Evolutionary conservation across 768 basidiomycete genomes (phyloP).

Genomic region (Mycena rosella): DNA sequence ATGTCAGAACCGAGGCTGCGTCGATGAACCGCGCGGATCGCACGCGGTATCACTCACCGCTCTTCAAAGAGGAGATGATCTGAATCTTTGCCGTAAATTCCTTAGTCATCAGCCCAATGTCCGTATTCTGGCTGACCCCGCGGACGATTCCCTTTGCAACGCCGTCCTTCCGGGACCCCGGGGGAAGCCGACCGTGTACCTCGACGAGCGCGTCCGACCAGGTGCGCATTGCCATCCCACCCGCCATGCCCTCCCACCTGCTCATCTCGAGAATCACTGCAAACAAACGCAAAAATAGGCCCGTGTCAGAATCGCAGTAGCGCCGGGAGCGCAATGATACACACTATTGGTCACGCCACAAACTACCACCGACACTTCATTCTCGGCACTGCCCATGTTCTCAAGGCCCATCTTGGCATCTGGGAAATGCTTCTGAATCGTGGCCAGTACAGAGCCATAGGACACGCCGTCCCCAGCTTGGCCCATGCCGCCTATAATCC

Average conservation of each 20-base stretch:
- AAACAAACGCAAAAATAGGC: constrained; percentile 10
- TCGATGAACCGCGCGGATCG: constrained; percentile 24
- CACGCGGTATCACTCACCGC: constrained; percentile 52
- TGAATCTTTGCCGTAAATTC: constrained; percentile 66
- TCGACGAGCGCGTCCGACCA: constrained; percentile 64
- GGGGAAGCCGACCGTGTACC: constrained; percentile 51
- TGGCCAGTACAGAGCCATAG: constrained; percentile 56
- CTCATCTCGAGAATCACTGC: constrained; percentile 65
- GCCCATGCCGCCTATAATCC: constrained; percentile 57
- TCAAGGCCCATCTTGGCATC: constrained; percentile 60
- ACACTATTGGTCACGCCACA: constrained; percentile 62
- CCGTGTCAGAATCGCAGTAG: constrained; percentile 22
- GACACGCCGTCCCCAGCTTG: constrained; percentile 69
- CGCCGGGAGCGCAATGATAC: not conserved
- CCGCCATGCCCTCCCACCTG: constrained; percentile 68
- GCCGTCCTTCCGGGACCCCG: constrained; percentile 52
- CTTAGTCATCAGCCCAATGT: constrained; percentile 64
- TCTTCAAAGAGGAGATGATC: constrained; percentile 65
- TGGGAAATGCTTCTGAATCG: constrained; percentile 59
- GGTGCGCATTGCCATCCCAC: constrained; percentile 67
- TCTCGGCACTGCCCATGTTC: constrained; percentile 58
- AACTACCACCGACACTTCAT: constrained; percentile 62
- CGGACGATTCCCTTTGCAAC: constrained; percentile 64
- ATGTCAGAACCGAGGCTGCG: constrained; percentile 14
- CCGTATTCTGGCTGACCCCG: constrained; percentile 64